A percentile compares a stretch with the other conserved stretches of the same genome.
phyloP scores from a whole-genome alignment of 495 filamentous ascomycete species.

The Neurospora sublineolata region DNA sequence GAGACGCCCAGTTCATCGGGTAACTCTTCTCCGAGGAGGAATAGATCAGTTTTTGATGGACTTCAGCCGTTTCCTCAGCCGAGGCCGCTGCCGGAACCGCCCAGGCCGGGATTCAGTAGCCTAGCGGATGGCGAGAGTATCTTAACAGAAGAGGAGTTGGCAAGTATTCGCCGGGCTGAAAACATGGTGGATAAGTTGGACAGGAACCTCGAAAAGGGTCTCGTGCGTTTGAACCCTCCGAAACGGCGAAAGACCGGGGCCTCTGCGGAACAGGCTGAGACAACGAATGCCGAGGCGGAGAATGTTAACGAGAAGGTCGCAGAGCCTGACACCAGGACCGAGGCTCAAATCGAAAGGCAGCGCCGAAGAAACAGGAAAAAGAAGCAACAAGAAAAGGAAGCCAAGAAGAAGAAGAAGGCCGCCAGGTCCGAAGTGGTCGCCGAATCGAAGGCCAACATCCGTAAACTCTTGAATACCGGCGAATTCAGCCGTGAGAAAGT shows the following conservation, averaged over 20 bases:
- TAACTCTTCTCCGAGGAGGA: not conserved
- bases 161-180: not conserved
- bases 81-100: not conserved
- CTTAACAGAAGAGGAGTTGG: not conserved
- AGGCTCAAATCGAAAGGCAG: not conserved
- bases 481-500: not conserved
- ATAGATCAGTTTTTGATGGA: not conserved
- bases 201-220: not conserved
- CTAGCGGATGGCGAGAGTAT: not conserved
- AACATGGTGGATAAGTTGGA: not conserved
- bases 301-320: not conserved
- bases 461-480: not conserved
- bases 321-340: not conserved
- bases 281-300: not conserved
- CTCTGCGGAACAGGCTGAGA: not conserved
- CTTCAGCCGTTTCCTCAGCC: not conserved
- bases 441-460: not conserved
- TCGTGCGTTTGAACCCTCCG: not conserved
- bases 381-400: not conserved
- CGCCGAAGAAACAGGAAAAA: not conserved
- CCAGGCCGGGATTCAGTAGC: not conserved
- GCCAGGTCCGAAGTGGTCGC: not conserved
- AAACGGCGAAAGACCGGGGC: not conserved
- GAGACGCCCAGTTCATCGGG: not conserved
- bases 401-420: not conserved